Conservation (phyloP, 495 filamentous ascomycete species). For the Penicillium psychrofluorescens region DNA sequence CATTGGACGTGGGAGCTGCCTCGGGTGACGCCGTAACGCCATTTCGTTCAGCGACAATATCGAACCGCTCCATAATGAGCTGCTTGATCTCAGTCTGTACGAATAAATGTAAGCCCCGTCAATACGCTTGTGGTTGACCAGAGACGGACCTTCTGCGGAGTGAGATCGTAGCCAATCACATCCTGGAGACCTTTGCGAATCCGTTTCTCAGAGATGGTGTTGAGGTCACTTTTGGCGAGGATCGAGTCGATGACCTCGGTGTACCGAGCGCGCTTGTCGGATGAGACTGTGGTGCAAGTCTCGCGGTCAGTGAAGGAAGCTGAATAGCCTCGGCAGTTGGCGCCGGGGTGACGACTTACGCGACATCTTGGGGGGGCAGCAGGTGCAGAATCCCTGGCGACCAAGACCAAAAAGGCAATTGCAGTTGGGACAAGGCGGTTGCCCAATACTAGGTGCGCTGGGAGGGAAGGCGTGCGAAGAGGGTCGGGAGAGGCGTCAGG, state of each 20-base stretch:
- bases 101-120: background rate
- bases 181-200: constrained; percentile 81
- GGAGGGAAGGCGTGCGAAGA: background rate
- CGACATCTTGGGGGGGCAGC: constrained; percentile 25
- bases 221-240: constrained; percentile 70
- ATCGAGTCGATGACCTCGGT: constrained; percentile 88
- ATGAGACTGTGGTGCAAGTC: constrained; percentile 47
- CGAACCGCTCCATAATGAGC: constrained; percentile 86
- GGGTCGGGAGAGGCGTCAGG: constrained; percentile 11
- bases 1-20: constrained; percentile 34
- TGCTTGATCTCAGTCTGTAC: constrained; percentile 67
- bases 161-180: constrained; percentile 72
- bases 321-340: constrained; percentile 8
- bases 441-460: background rate
- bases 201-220: constrained; percentile 86
- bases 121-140: no score
- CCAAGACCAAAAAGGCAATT: no score
- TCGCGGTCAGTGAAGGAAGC: background rate
- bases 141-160: constrained; percentile 70
- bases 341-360: constrained; percentile 25
- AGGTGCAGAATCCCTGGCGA: no score
- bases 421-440: no score
- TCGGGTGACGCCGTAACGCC: constrained; percentile 29
- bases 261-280: constrained; percentile 61
- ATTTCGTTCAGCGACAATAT: constrained; percentile 56